Percentiles rank a stretch among this genome's conserved stretches.
Evolutionary conservation across 75 land plant species (phyloP).

Genomic region (Pseudotsuga menziesii): DNA sequence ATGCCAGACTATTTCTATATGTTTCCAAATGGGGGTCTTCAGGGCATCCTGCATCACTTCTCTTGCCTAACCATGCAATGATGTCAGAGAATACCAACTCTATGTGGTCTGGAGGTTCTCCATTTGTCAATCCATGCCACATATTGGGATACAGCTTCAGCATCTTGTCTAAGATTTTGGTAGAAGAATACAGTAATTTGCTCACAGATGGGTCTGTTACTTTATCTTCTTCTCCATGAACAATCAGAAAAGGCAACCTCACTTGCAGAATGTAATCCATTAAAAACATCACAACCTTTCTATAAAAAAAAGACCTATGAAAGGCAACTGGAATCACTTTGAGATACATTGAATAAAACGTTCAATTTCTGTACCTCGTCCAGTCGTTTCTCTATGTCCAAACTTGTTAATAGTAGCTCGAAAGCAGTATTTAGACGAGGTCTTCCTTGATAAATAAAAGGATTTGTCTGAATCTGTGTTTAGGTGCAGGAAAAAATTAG

Average conservation of each 20-base stretch:
- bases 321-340: no score
- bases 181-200: slow-evolving; percentile 41
- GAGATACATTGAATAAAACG: no score
- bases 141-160: slow-evolving; percentile 77
- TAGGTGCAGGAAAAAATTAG: not conserved
- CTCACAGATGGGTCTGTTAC: slow-evolving; percentile 79
- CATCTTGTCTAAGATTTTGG: slow-evolving; percentile 78
- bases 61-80: slow-evolving; percentile 64
- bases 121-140: slow-evolving; percentile 86
- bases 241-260: slow-evolving; percentile 63
- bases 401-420: slow-evolving; percentile 7
- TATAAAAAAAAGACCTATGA: no score
- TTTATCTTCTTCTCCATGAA: slow-evolving; percentile 76
- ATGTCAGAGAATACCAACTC: slow-evolving; percentile 76
- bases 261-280: slow-evolving; percentile 29
- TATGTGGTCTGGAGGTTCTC: slow-evolving; percentile 67
- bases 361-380: not conserved
- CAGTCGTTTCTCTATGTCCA: slow-evolving; percentile 15
- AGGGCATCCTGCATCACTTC: slow-evolving; percentile 15
- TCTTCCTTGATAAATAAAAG: slow-evolving; percentile 11
- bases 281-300: not conserved
- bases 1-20: no score
- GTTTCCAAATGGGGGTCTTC: not conserved
- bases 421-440: slow-evolving; percentile 13
- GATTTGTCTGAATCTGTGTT: not conserved